Evolutionary conservation across 176 grass and related monocot species (phyloP), one percentile per base, ranked within the genome.

Genomic region (Juncus inflexus): DNA sequence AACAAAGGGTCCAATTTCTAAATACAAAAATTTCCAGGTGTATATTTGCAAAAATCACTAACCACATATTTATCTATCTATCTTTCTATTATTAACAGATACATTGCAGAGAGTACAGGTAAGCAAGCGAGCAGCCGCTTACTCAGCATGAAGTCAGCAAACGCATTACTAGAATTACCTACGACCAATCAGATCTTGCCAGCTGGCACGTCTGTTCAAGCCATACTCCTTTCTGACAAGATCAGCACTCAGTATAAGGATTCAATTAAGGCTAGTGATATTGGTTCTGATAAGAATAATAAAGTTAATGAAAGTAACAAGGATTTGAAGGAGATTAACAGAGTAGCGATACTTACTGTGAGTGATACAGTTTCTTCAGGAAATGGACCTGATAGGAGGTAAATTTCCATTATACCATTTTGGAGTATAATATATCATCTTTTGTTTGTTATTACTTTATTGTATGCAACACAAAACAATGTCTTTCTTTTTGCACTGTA

Each of bases 361-460:
- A 99, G 94, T 58, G 94, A 92, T 71, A 97, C 94, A n/a, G 94
- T 99, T 74, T 83, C 94, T 59, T 92, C 80, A 0, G 88, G 88
- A 52, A 61, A 74, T 47, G 88, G 88, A 2, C 88, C 85, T 1
- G 94, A 99, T 78, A 84, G 94, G 80, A 99, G 94, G 94, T 99
- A 99, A 55, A 42, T 76, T 7, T 14, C 35, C 40, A 14, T 66
- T 1, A 7, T 62, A 13, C 50, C 10, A 12, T 67, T 38, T 47
- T 47, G 43, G 43, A 47, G 43, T 47, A 2, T 47, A 47, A 47
- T 47, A 47, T 1, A 47, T 9, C 43, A 9, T 47, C 9, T 47
- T 47, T 5, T 6, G 2, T 47, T 47, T 6, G 43, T 47, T 6
- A 28, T 28, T 28, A 28, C 19, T 28, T 28, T 1, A 28, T 28